Evolutionary conservation across 73 alveolate genomes (phyloP).

Genomic region (Symbiodinium pilosum): DNA sequence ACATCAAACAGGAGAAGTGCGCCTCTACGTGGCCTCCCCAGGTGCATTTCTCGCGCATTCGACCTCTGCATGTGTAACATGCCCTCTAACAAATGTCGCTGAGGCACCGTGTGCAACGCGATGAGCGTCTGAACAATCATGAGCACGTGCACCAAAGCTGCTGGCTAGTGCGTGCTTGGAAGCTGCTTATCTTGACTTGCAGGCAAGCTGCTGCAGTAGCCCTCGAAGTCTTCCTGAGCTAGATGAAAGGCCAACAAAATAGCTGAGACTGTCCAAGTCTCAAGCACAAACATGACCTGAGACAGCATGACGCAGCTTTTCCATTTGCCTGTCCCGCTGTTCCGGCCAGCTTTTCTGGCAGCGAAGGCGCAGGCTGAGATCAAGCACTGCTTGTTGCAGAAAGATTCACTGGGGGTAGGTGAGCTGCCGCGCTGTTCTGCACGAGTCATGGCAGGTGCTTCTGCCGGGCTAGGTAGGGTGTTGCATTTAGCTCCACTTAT

Average conservation of each 20-base stretch:
- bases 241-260: background rate
- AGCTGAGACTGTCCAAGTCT: background rate
- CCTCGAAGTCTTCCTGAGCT: constrained; percentile 75
- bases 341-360: background rate
- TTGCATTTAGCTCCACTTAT: no score
- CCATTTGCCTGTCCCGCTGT: background rate
- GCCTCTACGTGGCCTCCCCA: constrained; percentile 95
- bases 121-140: no score
- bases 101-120: no score
- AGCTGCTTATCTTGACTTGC: background rate
- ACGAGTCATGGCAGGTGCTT: no score
- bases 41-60: constrained; percentile 67
- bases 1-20: background rate
- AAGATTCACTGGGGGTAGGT: no score
- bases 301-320: background rate
- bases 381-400: background rate
- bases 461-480: no score
- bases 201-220: constrained; percentile 61
- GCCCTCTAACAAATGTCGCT: background rate
- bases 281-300: no score
- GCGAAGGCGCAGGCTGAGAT: background rate
- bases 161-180: no score
- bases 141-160: no score
- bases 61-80: constrained; percentile 10
- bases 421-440: no score